Evolutionary conservation across 2,329 filamentous ascomycete species (phyloP), one percentile per base, ranked within the genome.

Genomic region (Fusarium longipes): DNA sequence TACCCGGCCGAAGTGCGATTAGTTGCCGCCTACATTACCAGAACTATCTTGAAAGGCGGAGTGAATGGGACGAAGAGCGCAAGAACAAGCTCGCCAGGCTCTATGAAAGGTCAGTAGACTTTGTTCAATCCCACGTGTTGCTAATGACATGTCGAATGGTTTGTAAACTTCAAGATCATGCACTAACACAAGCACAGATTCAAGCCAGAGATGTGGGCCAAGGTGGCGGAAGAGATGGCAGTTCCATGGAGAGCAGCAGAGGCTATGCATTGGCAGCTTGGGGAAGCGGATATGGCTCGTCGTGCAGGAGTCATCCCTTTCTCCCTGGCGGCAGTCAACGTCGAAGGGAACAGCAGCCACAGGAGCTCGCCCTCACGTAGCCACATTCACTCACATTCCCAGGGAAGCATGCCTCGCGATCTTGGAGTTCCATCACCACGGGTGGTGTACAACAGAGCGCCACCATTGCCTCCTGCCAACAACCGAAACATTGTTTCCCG

Each of bases 251-350:
- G 96, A 74, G 93, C 96, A 18, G 95, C 93, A 45, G 95, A 99
- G 80, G 94, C 93, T 6, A 97, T 97, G 94, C 96, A 98, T 80
- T 99, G 96, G 95, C 92, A 97, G 75, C 84, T 99, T 55, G 95
- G 95, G 65, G 93, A 97, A 77, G 84, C 89, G 71, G 96, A 98
- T 73, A 98, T 99, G 93, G 94, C 94, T 45, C 88, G 91, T 63
- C 90, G 95, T 59, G 95, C 95, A 39, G 96, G 96, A 42, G 93
- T 96, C 35, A 90, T 92, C 9, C 93, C 95, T 2, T 97, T 97
- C 79, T 88, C 89, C 5, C 82, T 93, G 29, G 88, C 89, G 50
- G 81, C 84, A 49, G 82, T 85, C 66, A 84, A 86, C 42, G 74
- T 81, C 58, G 84, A 85, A 51, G 76, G 77, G 40, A 77, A 76